Conservation (phyloP, 495 filamentous ascomycete species). For the Bryoglossum gracile region DNA sequence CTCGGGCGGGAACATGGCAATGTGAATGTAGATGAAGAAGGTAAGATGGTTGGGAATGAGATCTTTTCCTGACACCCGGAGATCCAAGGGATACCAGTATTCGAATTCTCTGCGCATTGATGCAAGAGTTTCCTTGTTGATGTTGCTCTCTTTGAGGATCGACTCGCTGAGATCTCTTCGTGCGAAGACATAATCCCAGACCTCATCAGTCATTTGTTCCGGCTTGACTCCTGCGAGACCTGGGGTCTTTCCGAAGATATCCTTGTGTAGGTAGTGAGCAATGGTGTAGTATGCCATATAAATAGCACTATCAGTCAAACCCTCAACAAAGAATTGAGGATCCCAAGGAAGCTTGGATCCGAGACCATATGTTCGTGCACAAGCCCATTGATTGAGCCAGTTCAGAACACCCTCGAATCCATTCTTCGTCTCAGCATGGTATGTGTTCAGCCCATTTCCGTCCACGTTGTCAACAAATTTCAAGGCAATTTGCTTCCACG, state of each 20-base stretch:
- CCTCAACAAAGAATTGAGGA: slow-evolving; percentile 82
- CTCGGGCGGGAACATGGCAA: slow-evolving; percentile 77
- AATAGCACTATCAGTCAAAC: slow-evolving; percentile 80
- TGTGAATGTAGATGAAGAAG: slow-evolving; percentile 93
- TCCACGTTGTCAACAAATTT: slow-evolving; percentile 59
- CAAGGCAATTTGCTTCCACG: slow-evolving; percentile 69
- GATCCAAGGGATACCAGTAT: slow-evolving; percentile 93
- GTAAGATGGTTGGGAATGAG: slow-evolving; percentile 86
- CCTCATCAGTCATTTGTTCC: slow-evolving; percentile 89
- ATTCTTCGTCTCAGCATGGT: slow-evolving; percentile 69
- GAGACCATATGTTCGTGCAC: slow-evolving; percentile 83
- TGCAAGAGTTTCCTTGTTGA: slow-evolving; percentile 62
- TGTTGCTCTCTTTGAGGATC: slow-evolving; percentile 53
- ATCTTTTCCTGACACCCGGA: slow-evolving; percentile 79
- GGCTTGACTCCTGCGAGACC: slow-evolving; percentile 60
- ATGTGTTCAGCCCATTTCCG: slow-evolving; percentile 66
- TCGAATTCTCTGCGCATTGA: slow-evolving; percentile 84
- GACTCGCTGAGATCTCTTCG: slow-evolving; percentile 58
- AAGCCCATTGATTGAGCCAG: slow-evolving; percentile 96
- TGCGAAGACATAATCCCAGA: slow-evolving; percentile 92
- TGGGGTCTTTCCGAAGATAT: slow-evolving; percentile 67
- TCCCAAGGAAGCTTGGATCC: slow-evolving; percentile 98
- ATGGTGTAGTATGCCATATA: slow-evolving; percentile 98
- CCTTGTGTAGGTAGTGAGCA: slow-evolving; percentile 62
- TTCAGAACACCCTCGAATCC: slow-evolving; percentile 74